Evolutionary conservation across 495 filamentous ascomycete species (phyloP).

Genomic region (Neurospora tetraspora): DNA sequence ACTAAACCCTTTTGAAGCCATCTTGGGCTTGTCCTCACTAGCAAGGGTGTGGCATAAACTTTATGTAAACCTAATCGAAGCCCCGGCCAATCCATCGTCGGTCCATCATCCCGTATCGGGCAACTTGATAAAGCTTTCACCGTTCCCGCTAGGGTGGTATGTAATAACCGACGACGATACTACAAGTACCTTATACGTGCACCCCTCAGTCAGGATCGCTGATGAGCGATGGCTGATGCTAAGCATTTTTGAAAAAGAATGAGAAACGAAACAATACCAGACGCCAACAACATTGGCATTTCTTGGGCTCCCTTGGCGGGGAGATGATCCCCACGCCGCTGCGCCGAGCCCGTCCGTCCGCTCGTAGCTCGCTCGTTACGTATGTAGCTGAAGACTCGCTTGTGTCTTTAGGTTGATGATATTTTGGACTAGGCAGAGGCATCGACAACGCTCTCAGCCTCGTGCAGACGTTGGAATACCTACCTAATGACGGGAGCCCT

Average conservation of each 20-base stretch:
- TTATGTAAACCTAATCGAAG: background rate
- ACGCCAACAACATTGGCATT: background rate
- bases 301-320: background rate
- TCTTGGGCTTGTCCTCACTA: background rate
- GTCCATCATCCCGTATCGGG: background rate
- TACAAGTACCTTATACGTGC: background rate
- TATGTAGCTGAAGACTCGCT: background rate
- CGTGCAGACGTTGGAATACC: background rate
- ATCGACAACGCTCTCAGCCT: background rate
- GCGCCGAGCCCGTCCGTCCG: background rate
- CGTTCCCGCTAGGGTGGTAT: background rate
- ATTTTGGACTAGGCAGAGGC: background rate
- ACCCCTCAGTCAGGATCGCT: background rate
- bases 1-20: background rate
- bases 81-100: background rate
- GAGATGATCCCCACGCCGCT: background rate
- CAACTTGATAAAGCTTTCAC: background rate
- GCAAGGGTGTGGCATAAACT: background rate
- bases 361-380: background rate
- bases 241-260: background rate
- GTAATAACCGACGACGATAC: background rate
- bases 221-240: background rate
- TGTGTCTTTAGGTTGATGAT: background rate
- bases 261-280: background rate
- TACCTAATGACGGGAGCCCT: background rate